These are phyloP conservation scores for Debaryomyces fabryi DNA, from an alignment of 1,139 yeast genomes.

Conservation along the genomic window DNA sequence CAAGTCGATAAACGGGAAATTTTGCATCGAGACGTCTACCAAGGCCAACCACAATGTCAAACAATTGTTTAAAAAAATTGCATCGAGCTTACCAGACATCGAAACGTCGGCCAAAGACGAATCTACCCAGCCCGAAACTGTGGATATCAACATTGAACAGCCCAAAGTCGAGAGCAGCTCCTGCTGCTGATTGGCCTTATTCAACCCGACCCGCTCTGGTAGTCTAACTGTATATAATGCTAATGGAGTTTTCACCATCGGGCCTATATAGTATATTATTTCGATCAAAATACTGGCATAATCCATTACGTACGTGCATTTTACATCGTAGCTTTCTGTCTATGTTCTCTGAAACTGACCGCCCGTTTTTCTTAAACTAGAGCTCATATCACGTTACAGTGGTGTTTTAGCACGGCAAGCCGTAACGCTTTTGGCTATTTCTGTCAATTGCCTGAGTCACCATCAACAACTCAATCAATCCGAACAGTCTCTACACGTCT, in stretches of 20 bases:
- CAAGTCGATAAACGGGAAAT: conserved; percentile 61
- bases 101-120: conserved; percentile 28
- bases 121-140: conserved; percentile 42
- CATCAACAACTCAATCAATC: neutral
- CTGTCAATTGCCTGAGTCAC: neutral
- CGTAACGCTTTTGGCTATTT: neutral
- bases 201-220: neutral
- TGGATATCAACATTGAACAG: conserved; percentile 43
- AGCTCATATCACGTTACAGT: neutral
- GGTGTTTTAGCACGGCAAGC: neutral
- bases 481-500: neutral
- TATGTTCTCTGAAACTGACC: neutral
- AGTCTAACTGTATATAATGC: neutral
- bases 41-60: conserved; percentile 95
- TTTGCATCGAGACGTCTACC: conserved; percentile 91
- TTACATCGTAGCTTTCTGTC: too few relatives aligned
- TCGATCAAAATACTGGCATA: neutral
- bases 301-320: neutral
- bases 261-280: neutral
- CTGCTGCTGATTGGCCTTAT: conserved; percentile 6
- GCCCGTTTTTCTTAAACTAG: neutral
- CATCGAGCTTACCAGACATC: conserved; percentile 87
- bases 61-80: conserved; percentile 84
- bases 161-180: conserved; percentile 3
- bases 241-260: neutral